A percentile compares a stretch with the other conserved stretches of the same genome.
Evolutionary conservation across 2,329 filamentous ascomycete species (phyloP).

Genomic region (Scolecobasidium constrictum): DNA sequence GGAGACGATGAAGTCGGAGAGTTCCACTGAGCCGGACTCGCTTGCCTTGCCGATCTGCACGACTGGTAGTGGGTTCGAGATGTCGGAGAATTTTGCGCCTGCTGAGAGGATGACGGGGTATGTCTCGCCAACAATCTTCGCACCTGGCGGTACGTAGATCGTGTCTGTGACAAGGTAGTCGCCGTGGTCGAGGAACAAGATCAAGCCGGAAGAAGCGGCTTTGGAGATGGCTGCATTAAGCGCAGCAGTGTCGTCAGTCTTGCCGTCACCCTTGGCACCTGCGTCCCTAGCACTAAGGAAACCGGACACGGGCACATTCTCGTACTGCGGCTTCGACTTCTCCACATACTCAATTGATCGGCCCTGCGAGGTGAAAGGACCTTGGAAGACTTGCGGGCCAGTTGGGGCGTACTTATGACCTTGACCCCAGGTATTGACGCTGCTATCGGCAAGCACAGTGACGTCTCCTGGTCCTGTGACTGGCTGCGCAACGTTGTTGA

Average conservation of each 20-base stretch:
- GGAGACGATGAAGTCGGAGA: conserved; percentile 61
- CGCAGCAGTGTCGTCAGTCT: conserved; percentile 73
- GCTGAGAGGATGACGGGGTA: conserved; percentile 70
- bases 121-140: conserved; percentile 74
- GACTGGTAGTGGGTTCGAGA: conserved; percentile 47
- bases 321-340: conserved; percentile 27
- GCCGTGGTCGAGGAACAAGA: conserved; percentile 48
- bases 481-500: conserved; percentile 51
- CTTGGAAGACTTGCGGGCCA: conserved; percentile 47
- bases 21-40: conserved; percentile 55
- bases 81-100: conserved; percentile 45
- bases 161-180: conserved; percentile 45
- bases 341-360: conserved; percentile 45
- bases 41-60: conserved; percentile 55
- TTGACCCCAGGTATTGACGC: conserved; percentile 65
- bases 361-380: conserved; percentile 42
- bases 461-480: conserved; percentile 53
- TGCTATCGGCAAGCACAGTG: conserved; percentile 58
- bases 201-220: conserved; percentile 34
- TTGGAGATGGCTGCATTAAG: conserved; percentile 62
- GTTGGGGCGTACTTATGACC: conserved; percentile 58
- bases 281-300: conserved; percentile 51
- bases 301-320: conserved; percentile 40
- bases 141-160: conserved; percentile 51
- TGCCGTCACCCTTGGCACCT: conserved; percentile 44